A percentile compares a stretch with the other conserved stretches of the same genome.
Conservation (phyloP, 192 early-diverging fungal species). For the Backusella australiensis region DNA sequence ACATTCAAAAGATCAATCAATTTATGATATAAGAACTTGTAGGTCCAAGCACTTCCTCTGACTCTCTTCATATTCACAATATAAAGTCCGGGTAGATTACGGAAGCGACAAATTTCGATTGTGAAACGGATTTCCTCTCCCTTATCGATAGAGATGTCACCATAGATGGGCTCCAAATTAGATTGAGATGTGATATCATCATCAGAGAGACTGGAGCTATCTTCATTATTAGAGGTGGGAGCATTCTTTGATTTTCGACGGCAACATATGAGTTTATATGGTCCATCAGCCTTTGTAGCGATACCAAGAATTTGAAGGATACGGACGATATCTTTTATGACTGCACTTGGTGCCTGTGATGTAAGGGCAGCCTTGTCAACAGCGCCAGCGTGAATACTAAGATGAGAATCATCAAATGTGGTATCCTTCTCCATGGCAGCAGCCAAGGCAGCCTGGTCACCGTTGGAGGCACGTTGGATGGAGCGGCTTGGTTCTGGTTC, state of each 20-base stretch:
- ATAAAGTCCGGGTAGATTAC: constrained; percentile 68
- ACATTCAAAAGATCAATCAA: constrained; percentile 35
- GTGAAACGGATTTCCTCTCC: constrained; percentile 73
- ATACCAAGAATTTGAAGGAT: constrained; percentile 28
- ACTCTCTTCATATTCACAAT: constrained; percentile 58
- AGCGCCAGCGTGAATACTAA: constrained; percentile 55
- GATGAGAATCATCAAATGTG: constrained; percentile 27
- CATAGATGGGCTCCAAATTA: constrained; percentile 33
- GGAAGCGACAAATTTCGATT: constrained; percentile 78
- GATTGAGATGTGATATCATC: neutral
- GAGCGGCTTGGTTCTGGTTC: neutral
- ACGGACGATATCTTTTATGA: constrained; percentile 47
- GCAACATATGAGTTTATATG: constrained; percentile 52
- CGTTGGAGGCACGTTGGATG: neutral
- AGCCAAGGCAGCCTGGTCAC: neutral
- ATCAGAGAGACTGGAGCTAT: neutral
- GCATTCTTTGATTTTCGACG: constrained; percentile 28
- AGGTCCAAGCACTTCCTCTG: constrained; percentile 62
- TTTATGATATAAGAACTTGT: constrained; percentile 61
- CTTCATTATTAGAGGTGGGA: too few species aligned
- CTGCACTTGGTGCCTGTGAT: constrained; percentile 46
- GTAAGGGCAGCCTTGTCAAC: constrained; percentile 55
- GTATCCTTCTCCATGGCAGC: neutral
- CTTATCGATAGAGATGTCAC: constrained; percentile 30
- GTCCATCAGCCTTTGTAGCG: constrained; percentile 15